These are phyloP conservation scores for Rhizophagus prolifer DNA, from an alignment of 192 early-diverging fungal species.

Conservation along the genomic window DNA sequence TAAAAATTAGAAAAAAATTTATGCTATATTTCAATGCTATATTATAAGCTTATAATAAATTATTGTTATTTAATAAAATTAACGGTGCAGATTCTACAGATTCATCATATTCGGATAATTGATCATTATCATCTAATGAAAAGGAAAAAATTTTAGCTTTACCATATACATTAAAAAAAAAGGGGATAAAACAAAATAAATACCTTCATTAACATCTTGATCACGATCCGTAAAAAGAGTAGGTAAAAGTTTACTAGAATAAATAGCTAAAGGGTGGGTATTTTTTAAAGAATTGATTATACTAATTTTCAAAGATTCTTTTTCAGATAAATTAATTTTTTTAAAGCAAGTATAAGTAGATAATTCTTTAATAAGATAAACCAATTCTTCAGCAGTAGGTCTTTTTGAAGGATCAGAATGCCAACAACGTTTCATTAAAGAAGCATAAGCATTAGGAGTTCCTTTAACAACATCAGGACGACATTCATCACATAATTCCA, in stretches of 20 bases:
- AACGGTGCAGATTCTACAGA: too few species aligned
- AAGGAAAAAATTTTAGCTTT: too few species aligned
- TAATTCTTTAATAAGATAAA: background rate
- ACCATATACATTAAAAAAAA: too few species aligned
- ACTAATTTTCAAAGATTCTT: background rate
- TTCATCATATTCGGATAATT: too few species aligned
- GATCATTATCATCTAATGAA: too few species aligned
- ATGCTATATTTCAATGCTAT: too few species aligned
- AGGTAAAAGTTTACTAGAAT: background rate
- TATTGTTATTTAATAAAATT: too few species aligned
- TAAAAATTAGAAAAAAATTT: too few species aligned
- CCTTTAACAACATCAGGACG: background rate
- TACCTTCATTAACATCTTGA: too few species aligned
- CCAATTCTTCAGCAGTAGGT: conserved; percentile 5
- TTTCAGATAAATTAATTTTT: background rate
- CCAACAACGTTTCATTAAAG: conserved; percentile 10
- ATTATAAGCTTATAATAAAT: background rate
- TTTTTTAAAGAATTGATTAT: background rate
- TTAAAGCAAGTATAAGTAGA: background rate
- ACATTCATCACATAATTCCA: background rate
- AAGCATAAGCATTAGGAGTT: background rate
- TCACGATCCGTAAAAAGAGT: too few species aligned
- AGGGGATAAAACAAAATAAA: too few species aligned
- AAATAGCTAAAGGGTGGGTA: background rate
- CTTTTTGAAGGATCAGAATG: conserved; percentile 2